Evolutionary conservation across 495 filamentous ascomycete species (phyloP).

Genomic region (Aspergillus mulundensis): DNA sequence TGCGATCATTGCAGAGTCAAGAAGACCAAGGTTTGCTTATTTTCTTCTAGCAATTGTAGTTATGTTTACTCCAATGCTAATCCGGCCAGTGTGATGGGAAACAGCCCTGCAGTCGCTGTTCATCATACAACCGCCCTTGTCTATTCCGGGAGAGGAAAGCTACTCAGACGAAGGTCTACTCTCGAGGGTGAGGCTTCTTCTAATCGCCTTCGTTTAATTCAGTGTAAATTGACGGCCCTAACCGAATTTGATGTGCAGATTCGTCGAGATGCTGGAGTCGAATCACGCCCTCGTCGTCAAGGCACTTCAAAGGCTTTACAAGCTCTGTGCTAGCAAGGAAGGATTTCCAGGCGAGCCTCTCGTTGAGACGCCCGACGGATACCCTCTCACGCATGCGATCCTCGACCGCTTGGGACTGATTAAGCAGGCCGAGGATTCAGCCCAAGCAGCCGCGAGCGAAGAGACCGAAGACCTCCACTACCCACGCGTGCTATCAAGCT

Average conservation of each 20-base stretch:
- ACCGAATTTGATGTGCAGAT: slow-evolving; percentile 22
- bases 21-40: slow-evolving; percentile 41
- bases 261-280: slow-evolving; percentile 48
- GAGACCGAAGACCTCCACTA: slow-evolving; percentile 39
- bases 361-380: slow-evolving; percentile 37
- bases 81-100: slow-evolving; percentile 42
- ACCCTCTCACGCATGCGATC: slow-evolving; percentile 44
- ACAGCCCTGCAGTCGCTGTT: slow-evolving; percentile 47
- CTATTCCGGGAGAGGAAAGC: slow-evolving; percentile 47
- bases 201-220: background rate
- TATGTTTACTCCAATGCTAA: slow-evolving; percentile 12
- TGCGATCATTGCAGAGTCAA: slow-evolving; percentile 49
- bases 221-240: background rate
- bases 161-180: slow-evolving; percentile 47
- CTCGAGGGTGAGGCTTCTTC: slow-evolving; percentile 35
- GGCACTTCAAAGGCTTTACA: slow-evolving; percentile 43
- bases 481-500: slow-evolving; percentile 35
- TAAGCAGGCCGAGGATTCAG: slow-evolving; percentile 45
- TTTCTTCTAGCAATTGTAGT: background rate
- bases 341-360: slow-evolving; percentile 46
- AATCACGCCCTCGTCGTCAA: slow-evolving; percentile 44
- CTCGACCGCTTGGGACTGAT: slow-evolving; percentile 45
- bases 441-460: slow-evolving; percentile 32
- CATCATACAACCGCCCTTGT: slow-evolving; percentile 45
- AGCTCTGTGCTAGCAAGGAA: slow-evolving; percentile 41